Conservation (phyloP, 371 early-diverging fungal species). For the Capniomyces stellatus region DNA sequence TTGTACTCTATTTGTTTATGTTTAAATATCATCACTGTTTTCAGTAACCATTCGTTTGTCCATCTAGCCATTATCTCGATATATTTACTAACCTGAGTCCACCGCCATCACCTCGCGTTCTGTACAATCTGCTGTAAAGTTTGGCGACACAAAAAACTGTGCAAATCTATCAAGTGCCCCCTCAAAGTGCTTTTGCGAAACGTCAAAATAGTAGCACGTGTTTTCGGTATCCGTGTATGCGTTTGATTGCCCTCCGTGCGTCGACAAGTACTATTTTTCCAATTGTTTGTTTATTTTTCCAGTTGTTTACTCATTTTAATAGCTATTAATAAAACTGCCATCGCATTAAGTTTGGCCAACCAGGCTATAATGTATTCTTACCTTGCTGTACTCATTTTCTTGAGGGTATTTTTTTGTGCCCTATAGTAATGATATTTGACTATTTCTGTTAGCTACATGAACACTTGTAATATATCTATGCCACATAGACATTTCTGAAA, state of each 20-base stretch:
- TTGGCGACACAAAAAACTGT: conserved; percentile 81
- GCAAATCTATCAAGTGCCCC: conserved; percentile 88
- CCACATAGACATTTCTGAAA: background rate
- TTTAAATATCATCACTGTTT: background rate
- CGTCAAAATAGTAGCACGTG: conserved; percentile 93
- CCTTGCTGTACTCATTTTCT: conserved; percentile 73
- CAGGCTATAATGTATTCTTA: conserved; percentile 16
- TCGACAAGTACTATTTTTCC: conserved; percentile 44
- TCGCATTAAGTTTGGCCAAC: background rate
- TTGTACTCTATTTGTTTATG: conserved; percentile 46
- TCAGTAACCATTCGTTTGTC: background rate
- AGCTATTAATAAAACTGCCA: conserved; percentile 7
- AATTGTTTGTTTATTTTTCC: background rate
- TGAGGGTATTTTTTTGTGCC: conserved; percentile 67
- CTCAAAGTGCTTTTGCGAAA: conserved; percentile 63
- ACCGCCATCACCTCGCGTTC: conserved; percentile 88
- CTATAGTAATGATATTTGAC: too few relatives aligned
- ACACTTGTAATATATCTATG: background rate
- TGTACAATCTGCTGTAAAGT: conserved; percentile 68
- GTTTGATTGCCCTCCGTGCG: conserved; percentile 85
- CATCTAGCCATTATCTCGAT: background rate
- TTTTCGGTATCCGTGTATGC: conserved; percentile 81
- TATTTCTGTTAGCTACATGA: too few relatives aligned
- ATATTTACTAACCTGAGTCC: conserved; percentile 35
- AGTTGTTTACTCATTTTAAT: too few relatives aligned